These are phyloP conservation scores for Albugo candida DNA, from an alignment of 352 stramenopile species.

Conservation along the genomic window DNA sequence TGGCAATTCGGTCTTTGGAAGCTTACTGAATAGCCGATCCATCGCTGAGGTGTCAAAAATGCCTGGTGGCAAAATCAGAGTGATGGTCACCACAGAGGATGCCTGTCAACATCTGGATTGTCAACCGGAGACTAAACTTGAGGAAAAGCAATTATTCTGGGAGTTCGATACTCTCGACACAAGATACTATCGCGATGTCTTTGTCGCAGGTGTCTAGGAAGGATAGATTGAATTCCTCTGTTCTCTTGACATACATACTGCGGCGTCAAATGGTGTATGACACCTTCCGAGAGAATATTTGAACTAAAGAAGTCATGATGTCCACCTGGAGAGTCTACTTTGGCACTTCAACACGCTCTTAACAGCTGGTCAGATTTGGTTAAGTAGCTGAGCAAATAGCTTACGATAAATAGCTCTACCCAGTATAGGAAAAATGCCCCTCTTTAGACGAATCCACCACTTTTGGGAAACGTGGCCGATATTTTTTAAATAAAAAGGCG, in stretches of 20 bases:
- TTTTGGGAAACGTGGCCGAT: too few species aligned
- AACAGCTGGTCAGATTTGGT: background rate
- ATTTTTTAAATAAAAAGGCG: too few species aligned
- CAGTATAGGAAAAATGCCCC: background rate
- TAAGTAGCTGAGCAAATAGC: background rate
- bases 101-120: conserved; percentile 2
- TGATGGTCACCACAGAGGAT: conserved; percentile 4
- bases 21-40: background rate
- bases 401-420: conserved; percentile 1
- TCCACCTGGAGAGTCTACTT: conserved; percentile 5
- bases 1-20: conserved; percentile 1
- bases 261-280: conserved; percentile 6
- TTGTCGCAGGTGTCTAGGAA: background rate
- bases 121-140: conserved; percentile 1
- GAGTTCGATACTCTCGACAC: conserved; percentile 4
- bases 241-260: background rate
- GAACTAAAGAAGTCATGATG: conserved; percentile 1
- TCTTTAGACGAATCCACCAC: too few species aligned
- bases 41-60: conserved; percentile 2
- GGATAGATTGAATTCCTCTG: background rate
- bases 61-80: background rate
- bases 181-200: conserved; percentile 4
- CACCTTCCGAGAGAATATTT: conserved; percentile 4
- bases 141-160: background rate
- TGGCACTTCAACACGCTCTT: background rate